These are phyloP conservation scores for Calonectria pauciramosa DNA, from an alignment of 2,329 filamentous ascomycete genomes.

Conservation along the genomic window DNA sequence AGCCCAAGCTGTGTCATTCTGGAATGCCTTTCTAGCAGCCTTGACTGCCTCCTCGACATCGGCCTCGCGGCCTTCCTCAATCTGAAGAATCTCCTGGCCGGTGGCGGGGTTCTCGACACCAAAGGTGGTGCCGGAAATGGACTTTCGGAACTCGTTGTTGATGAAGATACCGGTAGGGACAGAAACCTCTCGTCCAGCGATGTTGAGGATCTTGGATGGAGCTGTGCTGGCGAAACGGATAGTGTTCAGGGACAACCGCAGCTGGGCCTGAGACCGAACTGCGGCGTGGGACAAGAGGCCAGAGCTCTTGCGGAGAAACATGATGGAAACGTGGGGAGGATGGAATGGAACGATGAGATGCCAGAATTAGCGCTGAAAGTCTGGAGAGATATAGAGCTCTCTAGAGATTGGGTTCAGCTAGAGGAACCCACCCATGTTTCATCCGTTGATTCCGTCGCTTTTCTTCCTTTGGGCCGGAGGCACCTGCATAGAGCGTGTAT, in stretches of 20 bases:
- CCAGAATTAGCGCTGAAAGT: conserved; percentile 1
- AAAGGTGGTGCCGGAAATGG: background rate
- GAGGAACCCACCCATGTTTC: conserved; percentile 5
- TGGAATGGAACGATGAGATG: conserved; percentile 13
- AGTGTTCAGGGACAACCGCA: conserved; percentile 2
- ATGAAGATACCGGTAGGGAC: conserved; percentile 20
- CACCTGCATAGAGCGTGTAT: conserved; percentile 7
- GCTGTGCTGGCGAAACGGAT: conserved; percentile 17
- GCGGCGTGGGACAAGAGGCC: conserved; percentile 11
- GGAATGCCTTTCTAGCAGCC: conserved; percentile 19
- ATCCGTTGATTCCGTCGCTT: background rate
- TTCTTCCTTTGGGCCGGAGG: conserved; percentile 13
- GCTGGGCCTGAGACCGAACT: conserved; percentile 1
- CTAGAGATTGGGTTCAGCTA: conserved; percentile 5
- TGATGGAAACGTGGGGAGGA: conserved; percentile 18
- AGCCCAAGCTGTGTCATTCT: background rate
- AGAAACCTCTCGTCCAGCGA: conserved; percentile 17
- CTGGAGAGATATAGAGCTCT: conserved; percentile 4
- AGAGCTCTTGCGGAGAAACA: conserved; percentile 15
- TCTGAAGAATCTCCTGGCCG: conserved; percentile 5
- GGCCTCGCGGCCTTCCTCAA: background rate
- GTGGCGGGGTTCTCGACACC: background rate
- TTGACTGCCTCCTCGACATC: conserved; percentile 24
- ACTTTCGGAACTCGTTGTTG: conserved; percentile 23
- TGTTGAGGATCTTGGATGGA: conserved; percentile 10